Evolutionary conservation across 352 stramenopile species (phyloP).

Genomic region (Phytophthora sp.): DNA sequence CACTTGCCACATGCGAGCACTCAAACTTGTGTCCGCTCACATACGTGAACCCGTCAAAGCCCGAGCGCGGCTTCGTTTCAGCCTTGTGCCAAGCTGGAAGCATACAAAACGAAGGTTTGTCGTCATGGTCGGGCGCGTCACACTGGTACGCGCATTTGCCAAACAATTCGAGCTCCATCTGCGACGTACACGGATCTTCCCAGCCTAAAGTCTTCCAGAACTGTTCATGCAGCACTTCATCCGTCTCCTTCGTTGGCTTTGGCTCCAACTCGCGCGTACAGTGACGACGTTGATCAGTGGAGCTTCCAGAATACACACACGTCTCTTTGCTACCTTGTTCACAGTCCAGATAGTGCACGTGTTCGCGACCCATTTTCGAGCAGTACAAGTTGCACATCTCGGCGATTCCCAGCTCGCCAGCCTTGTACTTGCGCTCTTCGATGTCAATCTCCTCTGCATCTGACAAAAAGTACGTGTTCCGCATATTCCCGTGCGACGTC

Average conservation of each 20-base stretch:
- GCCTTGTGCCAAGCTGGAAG: constrained; percentile 39
- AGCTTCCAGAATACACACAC: neutral
- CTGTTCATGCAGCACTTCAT: constrained; percentile 47
- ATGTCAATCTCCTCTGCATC: constrained; percentile 47
- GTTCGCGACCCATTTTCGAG: constrained; percentile 37
- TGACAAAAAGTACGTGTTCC: constrained; percentile 23
- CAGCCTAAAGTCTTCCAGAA: constrained; percentile 47
- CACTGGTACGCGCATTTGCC: constrained; percentile 42
- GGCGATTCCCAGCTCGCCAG: constrained; percentile 33
- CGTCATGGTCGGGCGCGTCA: constrained; percentile 33
- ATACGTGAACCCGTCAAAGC: constrained; percentile 32
- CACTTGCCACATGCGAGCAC: constrained; percentile 33
- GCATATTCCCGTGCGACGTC: constrained; percentile 55
- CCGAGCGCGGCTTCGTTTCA: constrained; percentile 49
- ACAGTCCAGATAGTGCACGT: constrained; percentile 41
- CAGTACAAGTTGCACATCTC: constrained; percentile 50
- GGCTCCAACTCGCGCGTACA: neutral
- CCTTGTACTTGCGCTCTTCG: constrained; percentile 39
- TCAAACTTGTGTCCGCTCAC: constrained; percentile 42
- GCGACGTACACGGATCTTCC: constrained; percentile 44
- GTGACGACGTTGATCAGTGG: neutral
- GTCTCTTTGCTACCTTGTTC: neutral
- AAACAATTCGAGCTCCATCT: constrained; percentile 38
- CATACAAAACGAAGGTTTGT: constrained; percentile 32
- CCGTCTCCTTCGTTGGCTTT: constrained; percentile 21